A percentile compares a stretch with the other conserved stretches of the same genome.
These are phyloP conservation scores for Starmerella geochares DNA, from an alignment of 805 yeast species.

Conservation along the genomic window DNA sequence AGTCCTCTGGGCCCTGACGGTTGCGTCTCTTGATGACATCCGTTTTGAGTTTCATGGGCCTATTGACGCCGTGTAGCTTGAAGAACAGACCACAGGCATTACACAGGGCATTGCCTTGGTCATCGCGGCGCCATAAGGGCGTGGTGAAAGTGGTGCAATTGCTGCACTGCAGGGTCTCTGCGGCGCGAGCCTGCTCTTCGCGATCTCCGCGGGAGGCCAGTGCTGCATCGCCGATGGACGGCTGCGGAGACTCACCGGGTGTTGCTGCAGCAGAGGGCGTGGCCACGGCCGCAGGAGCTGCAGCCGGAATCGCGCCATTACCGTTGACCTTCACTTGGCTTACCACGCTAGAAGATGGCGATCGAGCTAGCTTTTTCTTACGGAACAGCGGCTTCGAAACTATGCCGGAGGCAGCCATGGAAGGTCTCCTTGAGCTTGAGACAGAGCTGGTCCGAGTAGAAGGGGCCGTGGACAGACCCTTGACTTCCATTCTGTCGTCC, in stretches of 20 bases:
- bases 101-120: constrained; percentile 85
- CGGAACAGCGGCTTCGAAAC: constrained; percentile 1
- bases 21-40: constrained; percentile 90
- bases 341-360: background rate
- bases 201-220: background rate
- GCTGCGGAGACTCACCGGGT: too few species aligned
- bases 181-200: background rate
- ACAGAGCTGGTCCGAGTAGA: background rate
- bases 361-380: background rate
- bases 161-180: constrained; percentile 41
- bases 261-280: background rate
- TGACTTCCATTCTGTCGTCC: background rate
- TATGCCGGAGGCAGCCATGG: background rate
- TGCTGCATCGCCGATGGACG: background rate
- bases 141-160: constrained; percentile 89
- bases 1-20: constrained; percentile 33
- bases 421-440: background rate
- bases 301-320: background rate
- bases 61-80: constrained; percentile 87
- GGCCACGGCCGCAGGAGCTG: background rate
- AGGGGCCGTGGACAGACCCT: background rate
- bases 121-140: constrained; percentile 89
- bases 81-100: constrained; percentile 93
- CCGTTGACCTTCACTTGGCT: background rate
- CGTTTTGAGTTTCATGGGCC: constrained; percentile 83